These are phyloP conservation scores for Isoetes taiwanensis DNA, from an alignment of 75 land plant genomes.

Conservation along the genomic window DNA sequence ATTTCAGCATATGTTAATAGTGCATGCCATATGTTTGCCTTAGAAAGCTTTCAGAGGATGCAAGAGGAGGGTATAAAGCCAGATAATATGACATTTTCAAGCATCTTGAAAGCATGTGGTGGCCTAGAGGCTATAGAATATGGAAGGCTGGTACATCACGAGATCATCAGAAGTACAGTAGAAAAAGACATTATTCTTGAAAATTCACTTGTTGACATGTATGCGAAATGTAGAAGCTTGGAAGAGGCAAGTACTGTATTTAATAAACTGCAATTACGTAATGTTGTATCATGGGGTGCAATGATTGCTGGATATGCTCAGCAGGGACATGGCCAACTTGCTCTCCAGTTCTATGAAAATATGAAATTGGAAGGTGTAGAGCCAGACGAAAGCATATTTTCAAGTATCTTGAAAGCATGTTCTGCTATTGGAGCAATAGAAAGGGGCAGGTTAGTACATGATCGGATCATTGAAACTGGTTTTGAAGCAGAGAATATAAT, in stretches of 20 bases:
- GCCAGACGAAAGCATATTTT: not conserved
- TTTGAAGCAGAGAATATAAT: not conserved
- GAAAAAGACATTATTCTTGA: too few species aligned
- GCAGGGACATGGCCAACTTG: not conserved
- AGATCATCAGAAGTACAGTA: too few species aligned
- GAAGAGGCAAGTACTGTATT: conserved; percentile 29
- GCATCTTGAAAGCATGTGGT: conserved; percentile 19
- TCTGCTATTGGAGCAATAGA: not conserved
- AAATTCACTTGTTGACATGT: conserved; percentile 48
- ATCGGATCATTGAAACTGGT: not conserved
- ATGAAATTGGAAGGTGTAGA: not conserved
- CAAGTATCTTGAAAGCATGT: not conserved
- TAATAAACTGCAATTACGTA: conserved; percentile 6
- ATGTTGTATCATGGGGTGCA: conserved; percentile 32
- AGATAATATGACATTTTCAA: conserved; percentile 18
- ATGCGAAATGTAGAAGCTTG: conserved; percentile 50
- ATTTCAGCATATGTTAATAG: conserved; percentile 15
- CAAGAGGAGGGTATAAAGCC: conserved; percentile 1
- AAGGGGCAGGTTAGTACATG: not conserved
- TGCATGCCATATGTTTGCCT: conserved; percentile 11
- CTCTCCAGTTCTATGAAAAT: not conserved
- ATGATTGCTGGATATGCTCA: conserved; percentile 19
- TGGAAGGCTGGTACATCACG: too few species aligned
- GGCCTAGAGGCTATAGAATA: too few species aligned
- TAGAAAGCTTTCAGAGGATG: conserved; percentile 12